phyloP scores from a whole-genome alignment of 805 yeast genomes.

The Candida qinlingensis region DNA sequence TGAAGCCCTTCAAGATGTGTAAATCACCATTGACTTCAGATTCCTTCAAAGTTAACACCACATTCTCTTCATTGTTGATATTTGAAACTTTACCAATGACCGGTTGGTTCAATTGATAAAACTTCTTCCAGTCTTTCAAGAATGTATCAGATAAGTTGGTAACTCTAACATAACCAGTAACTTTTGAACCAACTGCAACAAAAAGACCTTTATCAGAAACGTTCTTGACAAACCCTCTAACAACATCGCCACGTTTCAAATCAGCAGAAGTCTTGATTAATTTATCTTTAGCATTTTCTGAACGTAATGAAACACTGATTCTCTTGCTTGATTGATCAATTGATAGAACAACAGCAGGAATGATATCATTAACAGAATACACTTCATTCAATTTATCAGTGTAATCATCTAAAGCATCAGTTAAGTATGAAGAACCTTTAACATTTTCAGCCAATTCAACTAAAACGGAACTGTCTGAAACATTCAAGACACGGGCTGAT shows the following conservation, averaged over 20 bases:
- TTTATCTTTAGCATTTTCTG: constrained; percentile 45
- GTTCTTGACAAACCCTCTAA: constrained; percentile 76
- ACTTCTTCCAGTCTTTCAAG: constrained; percentile 84
- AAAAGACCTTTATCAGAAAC: constrained; percentile 73
- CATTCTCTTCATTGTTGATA: constrained; percentile 55
- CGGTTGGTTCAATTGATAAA: constrained; percentile 62
- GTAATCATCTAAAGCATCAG: constrained; percentile 75
- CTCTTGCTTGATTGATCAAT: constrained; percentile 38
- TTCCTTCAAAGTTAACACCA: constrained; percentile 75
- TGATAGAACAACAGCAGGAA: constrained; percentile 47
- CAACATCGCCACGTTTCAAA: constrained; percentile 61
- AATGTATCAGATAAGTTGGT: constrained; percentile 76
- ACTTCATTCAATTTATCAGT: constrained; percentile 44
- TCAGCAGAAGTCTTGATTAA: constrained; percentile 44
- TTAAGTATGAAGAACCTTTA: constrained; percentile 59
- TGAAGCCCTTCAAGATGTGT: constrained; percentile 51
- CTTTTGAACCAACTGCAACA: constrained; percentile 63
- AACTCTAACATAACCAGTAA: constrained; percentile 77
- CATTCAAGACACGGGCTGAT: constrained; percentile 59
- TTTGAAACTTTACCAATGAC: constrained; percentile 70
- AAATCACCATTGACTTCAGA: constrained; percentile 72
- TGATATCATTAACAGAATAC: constrained; percentile 46
- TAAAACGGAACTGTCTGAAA: constrained; percentile 54
- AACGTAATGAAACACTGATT: constrained; percentile 60
- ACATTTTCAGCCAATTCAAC: constrained; percentile 64